Conservation (phyloP, 106 monocot species). For the Dactylorhiza incarnata region DNA sequence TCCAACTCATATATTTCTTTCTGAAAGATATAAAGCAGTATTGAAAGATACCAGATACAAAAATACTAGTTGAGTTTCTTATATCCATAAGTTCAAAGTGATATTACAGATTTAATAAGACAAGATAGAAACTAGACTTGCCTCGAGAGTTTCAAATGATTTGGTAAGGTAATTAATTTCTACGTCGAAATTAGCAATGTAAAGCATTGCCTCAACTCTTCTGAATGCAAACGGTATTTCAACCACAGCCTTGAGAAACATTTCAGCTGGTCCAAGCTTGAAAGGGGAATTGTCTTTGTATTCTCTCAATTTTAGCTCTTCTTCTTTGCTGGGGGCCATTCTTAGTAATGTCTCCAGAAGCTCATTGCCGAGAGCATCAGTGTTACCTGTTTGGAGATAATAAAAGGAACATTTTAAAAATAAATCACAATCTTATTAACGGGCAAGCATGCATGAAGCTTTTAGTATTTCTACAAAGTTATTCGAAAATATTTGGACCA, state of each 20-base stretch:
- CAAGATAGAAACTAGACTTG: not conserved
- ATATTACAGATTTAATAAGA: no score
- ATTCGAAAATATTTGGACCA: not conserved
- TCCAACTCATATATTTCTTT: no score
- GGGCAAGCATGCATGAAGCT: not conserved
- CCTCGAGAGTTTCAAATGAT: constrained; percentile 65
- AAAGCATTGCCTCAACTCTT: constrained; percentile 60
- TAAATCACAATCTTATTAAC: not conserved
- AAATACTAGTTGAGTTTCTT: no score
- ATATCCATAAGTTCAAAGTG: no score
- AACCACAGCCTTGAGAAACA: constrained; percentile 54
- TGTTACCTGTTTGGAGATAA: constrained; percentile 34
- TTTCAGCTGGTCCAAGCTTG: constrained; percentile 56
- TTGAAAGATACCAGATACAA: no score
- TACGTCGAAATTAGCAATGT: constrained; percentile 49
- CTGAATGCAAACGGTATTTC: constrained; percentile 62
- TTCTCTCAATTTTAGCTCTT: constrained; percentile 52
- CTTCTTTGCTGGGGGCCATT: constrained; percentile 66
- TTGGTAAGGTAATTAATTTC: constrained; percentile 46
- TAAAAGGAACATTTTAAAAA: not conserved
- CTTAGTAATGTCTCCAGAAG: constrained; percentile 61
- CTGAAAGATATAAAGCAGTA: no score
- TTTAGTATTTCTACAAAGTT: not conserved
- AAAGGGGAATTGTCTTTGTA: constrained; percentile 41
- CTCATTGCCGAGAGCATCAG: constrained; percentile 43